Conservation (phyloP, 257 asterid genomes). For the Nicotiana obtusifolia region DNA sequence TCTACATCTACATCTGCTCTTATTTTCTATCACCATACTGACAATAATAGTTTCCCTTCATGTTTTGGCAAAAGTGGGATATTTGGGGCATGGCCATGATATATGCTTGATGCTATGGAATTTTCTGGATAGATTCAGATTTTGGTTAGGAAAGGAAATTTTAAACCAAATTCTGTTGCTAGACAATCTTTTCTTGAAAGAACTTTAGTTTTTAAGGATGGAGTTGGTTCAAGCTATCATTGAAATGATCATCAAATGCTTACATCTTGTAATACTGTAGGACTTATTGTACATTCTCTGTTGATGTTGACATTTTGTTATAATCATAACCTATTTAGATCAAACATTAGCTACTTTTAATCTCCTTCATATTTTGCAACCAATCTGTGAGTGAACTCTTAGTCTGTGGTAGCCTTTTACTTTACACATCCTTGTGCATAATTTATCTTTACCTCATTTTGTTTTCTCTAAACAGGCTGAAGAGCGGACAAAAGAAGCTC, state of each 20-base stretch:
- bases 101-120: background rate
- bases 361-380: background rate
- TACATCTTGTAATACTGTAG: background rate
- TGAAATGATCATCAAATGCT: background rate
- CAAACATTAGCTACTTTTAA: background rate
- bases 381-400: background rate
- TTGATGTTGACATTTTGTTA: background rate
- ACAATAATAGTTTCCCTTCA: background rate
- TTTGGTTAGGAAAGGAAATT: background rate
- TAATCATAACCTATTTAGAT: background rate
- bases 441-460: background rate
- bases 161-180: background rate
- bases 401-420: background rate
- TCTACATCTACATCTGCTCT: background rate
- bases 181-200: background rate
- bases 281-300: background rate
- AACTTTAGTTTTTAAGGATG: background rate
- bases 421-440: background rate
- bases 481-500: conserved; percentile 31
- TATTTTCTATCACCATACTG: background rate
- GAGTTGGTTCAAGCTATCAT: background rate
- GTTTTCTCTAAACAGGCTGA: conserved; percentile 27
- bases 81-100: background rate
- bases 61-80: background rate
- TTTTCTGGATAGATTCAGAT: background rate